These are phyloP conservation scores for Leccinum incarnatum DNA, from an alignment of 768 basidiomycete species.

Conservation along the genomic window DNA sequence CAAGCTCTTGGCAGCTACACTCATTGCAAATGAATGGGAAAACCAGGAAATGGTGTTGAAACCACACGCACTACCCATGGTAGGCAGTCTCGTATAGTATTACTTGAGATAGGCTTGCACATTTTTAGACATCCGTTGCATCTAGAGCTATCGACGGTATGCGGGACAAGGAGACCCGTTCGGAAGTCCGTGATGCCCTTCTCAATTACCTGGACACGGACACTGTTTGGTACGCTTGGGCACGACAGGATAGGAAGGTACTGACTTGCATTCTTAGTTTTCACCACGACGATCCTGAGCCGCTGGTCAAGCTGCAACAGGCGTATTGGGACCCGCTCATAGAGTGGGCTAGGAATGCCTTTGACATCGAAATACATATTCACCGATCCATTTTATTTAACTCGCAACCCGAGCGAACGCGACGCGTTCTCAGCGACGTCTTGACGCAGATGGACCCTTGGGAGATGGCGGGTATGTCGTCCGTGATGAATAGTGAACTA, in stretches of 20 bases:
- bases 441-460: conserved; percentile 70
- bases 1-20: conserved; percentile 71
- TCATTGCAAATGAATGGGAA: conserved; percentile 97
- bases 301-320: conserved; percentile 73
- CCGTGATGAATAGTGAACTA: neutral
- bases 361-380: conserved; percentile 62
- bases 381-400: conserved; percentile 71
- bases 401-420: conserved; percentile 68
- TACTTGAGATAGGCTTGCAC: conserved; percentile 5
- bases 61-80: conserved; percentile 89
- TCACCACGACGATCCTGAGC: conserved; percentile 72
- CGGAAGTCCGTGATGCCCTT: conserved; percentile 64
- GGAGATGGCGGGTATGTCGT: conserved; percentile 80
- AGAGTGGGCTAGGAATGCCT: conserved; percentile 69
- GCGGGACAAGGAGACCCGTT: conserved; percentile 49
- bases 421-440: conserved; percentile 53
- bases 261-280: conserved; percentile 50
- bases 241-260: neutral
- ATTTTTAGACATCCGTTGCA: conserved; percentile 77
- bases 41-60: conserved; percentile 83
- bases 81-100: conserved; percentile 33
- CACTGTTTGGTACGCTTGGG: conserved; percentile 69
- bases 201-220: conserved; percentile 92
- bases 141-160: conserved; percentile 88
- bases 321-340: conserved; percentile 88